Percentiles rank a stretch among this genome's conserved stretches.
phyloP scores from a whole-genome alignment of 805 yeast genomes.

The Wickerhamiella parazyma region DNA sequence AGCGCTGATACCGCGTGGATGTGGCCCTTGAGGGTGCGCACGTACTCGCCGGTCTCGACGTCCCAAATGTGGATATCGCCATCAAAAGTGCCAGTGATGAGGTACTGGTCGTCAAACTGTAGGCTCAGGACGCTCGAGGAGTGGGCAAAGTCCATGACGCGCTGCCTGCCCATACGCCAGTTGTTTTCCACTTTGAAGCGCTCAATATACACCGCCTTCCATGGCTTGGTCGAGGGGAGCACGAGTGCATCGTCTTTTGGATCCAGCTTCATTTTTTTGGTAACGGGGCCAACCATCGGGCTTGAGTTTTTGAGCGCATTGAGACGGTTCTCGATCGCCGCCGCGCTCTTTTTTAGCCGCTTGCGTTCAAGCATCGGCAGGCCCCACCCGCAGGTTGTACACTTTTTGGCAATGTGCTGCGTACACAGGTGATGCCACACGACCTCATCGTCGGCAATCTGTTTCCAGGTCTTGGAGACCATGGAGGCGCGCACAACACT shows the following conservation, averaged over 20 bases:
- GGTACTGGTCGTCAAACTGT: slow-evolving; percentile 63
- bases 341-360: slow-evolving; percentile 25
- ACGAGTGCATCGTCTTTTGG: slow-evolving; percentile 6
- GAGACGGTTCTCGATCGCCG: slow-evolving; percentile 22
- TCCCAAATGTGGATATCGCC: slow-evolving; percentile 90
- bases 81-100: slow-evolving; percentile 89
- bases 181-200: slow-evolving; percentile 82
- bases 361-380: slow-evolving; percentile 83
- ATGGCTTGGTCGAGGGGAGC: slow-evolving; percentile 46
- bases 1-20: slow-evolving; percentile 73
- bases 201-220: slow-evolving; percentile 92
- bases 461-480: slow-evolving; percentile 78
- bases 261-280: background rate
- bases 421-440: slow-evolving; percentile 99
- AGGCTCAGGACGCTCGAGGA: slow-evolving; percentile 48
- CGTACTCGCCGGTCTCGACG: slow-evolving; percentile 58
- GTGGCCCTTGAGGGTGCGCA: slow-evolving; percentile 78
- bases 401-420: slow-evolving; percentile 93
- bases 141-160: slow-evolving; percentile 52
- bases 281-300: background rate
- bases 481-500: slow-evolving; percentile 91
- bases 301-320: slow-evolving; percentile 10
- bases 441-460: slow-evolving; percentile 84
- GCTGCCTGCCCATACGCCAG: slow-evolving; percentile 78
- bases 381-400: slow-evolving; percentile 99